phyloP scores from a whole-genome alignment of 805 yeast genomes.

The Maudiozyma turicensis region DNA sequence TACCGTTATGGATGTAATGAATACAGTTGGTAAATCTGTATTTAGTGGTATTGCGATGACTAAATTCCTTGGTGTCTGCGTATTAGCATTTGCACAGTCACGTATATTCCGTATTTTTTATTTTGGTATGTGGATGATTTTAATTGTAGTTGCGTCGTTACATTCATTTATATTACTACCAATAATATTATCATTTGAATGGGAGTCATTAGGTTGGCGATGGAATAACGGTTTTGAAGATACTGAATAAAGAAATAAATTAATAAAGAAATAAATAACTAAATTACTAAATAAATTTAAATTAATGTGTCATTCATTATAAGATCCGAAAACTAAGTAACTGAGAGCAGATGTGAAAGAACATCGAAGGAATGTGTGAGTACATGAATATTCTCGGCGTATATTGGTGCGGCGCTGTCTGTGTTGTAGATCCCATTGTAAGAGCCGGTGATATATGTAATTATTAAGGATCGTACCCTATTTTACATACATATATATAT shows the following conservation, averaged over 20 bases:
- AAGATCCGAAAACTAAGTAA: not conserved
- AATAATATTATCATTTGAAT: constrained; percentile 35
- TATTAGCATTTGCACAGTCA: constrained; percentile 78
- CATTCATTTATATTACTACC: constrained; percentile 80
- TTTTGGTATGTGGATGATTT: constrained; percentile 87
- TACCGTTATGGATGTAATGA: constrained; percentile 46
- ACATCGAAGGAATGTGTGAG: not conserved
- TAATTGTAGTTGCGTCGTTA: constrained; percentile 64
- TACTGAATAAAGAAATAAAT: not conserved
- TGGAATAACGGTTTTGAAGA: not conserved
- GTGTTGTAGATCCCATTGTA: too few relatives aligned
- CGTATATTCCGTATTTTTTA: constrained; percentile 86
- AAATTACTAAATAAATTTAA: too few relatives aligned
- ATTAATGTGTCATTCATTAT: not conserved
- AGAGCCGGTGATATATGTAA: too few relatives aligned
- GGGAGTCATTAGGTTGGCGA: not conserved
- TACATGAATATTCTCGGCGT: too few relatives aligned
- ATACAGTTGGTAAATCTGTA: constrained; percentile 81
- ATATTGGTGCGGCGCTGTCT: too few relatives aligned
- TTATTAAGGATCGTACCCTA: too few relatives aligned
- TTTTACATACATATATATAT: too few relatives aligned
- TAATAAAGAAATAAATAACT: not conserved
- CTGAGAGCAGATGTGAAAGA: not conserved
- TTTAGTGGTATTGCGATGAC: constrained; percentile 86
- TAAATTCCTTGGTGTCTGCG: constrained; percentile 77